Base-by-base conservation (phyloP, 2,329 filamentous ascomycete species). In the Epichloe elymi region DNA sequence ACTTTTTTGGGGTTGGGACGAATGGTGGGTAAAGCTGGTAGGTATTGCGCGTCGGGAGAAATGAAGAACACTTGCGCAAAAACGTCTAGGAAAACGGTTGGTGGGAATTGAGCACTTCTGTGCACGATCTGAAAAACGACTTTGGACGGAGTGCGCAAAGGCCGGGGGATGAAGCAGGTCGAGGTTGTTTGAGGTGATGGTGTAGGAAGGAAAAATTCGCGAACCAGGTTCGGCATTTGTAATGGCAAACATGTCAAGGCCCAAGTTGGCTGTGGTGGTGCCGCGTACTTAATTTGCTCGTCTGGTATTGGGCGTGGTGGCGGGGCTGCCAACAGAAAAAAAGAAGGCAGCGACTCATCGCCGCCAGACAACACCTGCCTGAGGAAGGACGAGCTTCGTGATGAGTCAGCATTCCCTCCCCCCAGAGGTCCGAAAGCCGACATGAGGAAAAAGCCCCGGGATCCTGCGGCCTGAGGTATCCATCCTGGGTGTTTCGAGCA, bases 391-490 rank as follows among this genome's bases (percentile, higher is more conserved):
- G 7, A 26, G 23, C 23, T 26, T 26, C 23, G 23, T 26, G 23
- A 44, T 49, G 51, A 52, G 51, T 52, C 51, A 52, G 46, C 50
- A 1, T 11, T 1, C 4, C 26, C 7, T 2, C 23, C 7, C 2
- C 26, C 2, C 26, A 30, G 26, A 30, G 26, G 26, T 10, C 26
- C 2, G 26, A 30, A 30, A 30, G 26, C 26, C 8, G 7, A 30
- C 26, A 30, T 30, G 26, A 30, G 26, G 26, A 30, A 8, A 20
- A 26, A 30, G 26, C 8, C 7, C 2, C 26, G 26, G 7, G 26
- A 30, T 30, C 8, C 2, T 10, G 17, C 35, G 10, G 51, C 52
- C 51, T 53, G 35, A 55, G 53, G 51, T 49, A 47, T 51, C 48
- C 30, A 51, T 30, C 23, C 15, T 14, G 17, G 8, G 4, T 14